Conservation (phyloP, 2,329 filamentous ascomycete genomes). For the Phaeosphaeriaceae sp. region DNA sequence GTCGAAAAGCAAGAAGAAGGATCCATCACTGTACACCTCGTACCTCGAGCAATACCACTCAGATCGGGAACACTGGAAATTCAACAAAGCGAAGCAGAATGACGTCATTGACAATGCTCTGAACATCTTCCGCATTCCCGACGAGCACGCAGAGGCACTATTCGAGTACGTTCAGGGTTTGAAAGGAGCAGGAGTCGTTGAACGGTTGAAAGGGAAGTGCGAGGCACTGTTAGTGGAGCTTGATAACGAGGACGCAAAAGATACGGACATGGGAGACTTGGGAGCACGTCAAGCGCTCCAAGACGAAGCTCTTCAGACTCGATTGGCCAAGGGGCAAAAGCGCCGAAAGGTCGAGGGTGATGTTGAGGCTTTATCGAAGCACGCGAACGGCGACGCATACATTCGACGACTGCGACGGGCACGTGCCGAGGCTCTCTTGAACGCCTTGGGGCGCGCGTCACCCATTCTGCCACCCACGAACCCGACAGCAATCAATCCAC, state of each 20-base stretch:
- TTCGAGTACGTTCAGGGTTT: conserved; percentile 81
- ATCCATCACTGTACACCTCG: conserved; percentile 71
- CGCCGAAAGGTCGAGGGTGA: conserved; percentile 40
- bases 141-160: conserved; percentile 72
- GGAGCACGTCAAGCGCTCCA: conserved; percentile 46
- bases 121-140: conserved; percentile 73
- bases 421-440: conserved; percentile 42
- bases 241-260: conserved; percentile 46
- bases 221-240: conserved; percentile 66
- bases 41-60: conserved; percentile 82
- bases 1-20: conserved; percentile 48
- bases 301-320: conserved; percentile 45
- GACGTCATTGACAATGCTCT: conserved; percentile 85
- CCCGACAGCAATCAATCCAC: conserved; percentile 21
- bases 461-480: conserved; percentile 28
- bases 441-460: conserved; percentile 35
- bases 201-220: conserved; percentile 72
- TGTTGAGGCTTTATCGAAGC: conserved; percentile 30
- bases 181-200: conserved; percentile 73
- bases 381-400: conserved; percentile 37
- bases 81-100: conserved; percentile 92
- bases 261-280: conserved; percentile 42
- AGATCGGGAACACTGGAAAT: conserved; percentile 81
- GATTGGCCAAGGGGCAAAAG: conserved; percentile 42
- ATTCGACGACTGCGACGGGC: conserved; percentile 44